A percentile compares a stretch with the other conserved stretches of the same genome.
Conservation (phyloP, 495 filamentous ascomycete genomes). For the Penicillium mononematosum region DNA sequence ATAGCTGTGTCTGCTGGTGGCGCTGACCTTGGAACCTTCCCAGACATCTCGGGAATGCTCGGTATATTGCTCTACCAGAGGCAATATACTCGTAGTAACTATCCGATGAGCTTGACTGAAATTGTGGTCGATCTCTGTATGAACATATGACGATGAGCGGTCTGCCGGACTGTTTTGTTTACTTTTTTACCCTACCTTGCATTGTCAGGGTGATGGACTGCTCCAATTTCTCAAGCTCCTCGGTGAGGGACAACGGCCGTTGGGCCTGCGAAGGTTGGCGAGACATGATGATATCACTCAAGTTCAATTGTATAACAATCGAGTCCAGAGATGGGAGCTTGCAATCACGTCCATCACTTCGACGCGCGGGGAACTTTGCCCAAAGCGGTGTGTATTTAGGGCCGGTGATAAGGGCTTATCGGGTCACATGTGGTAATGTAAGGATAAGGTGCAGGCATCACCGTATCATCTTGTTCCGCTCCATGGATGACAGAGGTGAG, state of each 20-base stretch:
- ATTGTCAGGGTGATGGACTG: constrained; percentile 95
- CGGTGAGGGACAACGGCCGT: constrained; percentile 76
- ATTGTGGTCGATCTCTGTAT: constrained; percentile 94
- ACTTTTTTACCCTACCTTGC: constrained; percentile 61
- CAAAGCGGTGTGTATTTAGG: constrained; percentile 38
- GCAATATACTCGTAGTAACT: constrained; percentile 88
- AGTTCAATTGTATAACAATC: not conserved
- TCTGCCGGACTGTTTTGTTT: constrained; percentile 17
- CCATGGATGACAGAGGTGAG: not conserved
- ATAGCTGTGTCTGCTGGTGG: constrained; percentile 2
- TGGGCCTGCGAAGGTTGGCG: constrained; percentile 52
- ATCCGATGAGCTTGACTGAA: constrained; percentile 97
- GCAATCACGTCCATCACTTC: constrained; percentile 5
- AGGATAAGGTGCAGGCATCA: constrained; percentile 25
- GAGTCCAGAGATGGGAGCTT: not conserved
- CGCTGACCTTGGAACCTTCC: constrained; percentile 81
- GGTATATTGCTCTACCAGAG: constrained; percentile 93
- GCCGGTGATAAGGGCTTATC: constrained; percentile 39
- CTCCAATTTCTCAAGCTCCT: constrained; percentile 94
- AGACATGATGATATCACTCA: constrained; percentile 40
- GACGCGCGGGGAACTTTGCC: constrained; percentile 32
- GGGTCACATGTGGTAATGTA: constrained; percentile 32
- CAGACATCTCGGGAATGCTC: constrained; percentile 92
- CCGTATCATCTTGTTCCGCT: constrained; percentile 11
- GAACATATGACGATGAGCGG: constrained; percentile 10